Percentiles rank a stretch among this genome's conserved stretches.
Conservation (phyloP, 2,329 filamentous ascomycete species). For the Xylaria sp. region DNA sequence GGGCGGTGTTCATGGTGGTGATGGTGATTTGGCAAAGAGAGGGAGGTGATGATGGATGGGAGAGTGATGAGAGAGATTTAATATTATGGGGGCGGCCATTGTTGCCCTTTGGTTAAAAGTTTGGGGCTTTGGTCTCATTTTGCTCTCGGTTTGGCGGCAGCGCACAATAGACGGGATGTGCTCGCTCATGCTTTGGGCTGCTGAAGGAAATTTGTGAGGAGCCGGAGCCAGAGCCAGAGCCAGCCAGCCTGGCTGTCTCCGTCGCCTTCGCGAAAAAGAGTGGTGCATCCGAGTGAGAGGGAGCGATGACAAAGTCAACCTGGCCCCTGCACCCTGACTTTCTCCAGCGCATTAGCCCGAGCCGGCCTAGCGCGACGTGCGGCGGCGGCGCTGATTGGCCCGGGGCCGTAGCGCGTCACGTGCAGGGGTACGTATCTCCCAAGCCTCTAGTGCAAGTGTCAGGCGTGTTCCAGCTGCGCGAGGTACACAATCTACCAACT, state of each 20-base stretch:
- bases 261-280: slow-evolving; percentile 35
- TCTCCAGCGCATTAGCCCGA: slow-evolving; percentile 16
- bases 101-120: slow-evolving; percentile 40
- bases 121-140: slow-evolving; percentile 48
- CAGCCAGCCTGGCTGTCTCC: slow-evolving; percentile 35
- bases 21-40: slow-evolving; percentile 25
- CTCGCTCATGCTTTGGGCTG: slow-evolving; percentile 39
- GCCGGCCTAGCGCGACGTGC: neutral
- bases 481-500: neutral
- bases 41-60: slow-evolving; percentile 34
- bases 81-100: slow-evolving; percentile 47
- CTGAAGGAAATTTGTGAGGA: slow-evolving; percentile 37
- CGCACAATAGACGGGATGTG: slow-evolving; percentile 38
- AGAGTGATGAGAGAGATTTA: slow-evolving; percentile 36
- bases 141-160: slow-evolving; percentile 39
- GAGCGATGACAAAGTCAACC: slow-evolving; percentile 28
- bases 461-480: slow-evolving; percentile 14
- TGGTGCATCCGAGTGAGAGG: slow-evolving; percentile 28
- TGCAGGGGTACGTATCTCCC: slow-evolving; percentile 24
- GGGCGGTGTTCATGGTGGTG: slow-evolving; percentile 27
- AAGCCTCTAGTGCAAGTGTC: slow-evolving; percentile 2
- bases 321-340: slow-evolving; percentile 24
- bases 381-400: slow-evolving; percentile 18
- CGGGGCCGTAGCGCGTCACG: slow-evolving; percentile 4
- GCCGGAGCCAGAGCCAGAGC: slow-evolving; percentile 33